phyloP scores from a whole-genome alignment of 2,329 filamentous ascomycete genomes.

The Fusarium piperis region DNA sequence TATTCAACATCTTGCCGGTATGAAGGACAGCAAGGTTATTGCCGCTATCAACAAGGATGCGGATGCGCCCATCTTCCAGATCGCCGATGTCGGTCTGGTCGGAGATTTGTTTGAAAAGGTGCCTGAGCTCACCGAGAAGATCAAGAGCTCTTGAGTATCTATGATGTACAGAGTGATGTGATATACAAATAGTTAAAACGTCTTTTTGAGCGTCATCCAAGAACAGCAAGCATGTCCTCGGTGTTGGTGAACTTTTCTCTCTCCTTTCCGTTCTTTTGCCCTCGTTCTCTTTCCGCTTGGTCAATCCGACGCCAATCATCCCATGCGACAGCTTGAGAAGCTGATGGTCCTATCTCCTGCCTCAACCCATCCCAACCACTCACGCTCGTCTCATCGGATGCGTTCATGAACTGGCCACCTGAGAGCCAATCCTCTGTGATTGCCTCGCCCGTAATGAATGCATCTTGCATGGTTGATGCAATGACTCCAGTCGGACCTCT shows the following conservation, averaged over 20 bases:
- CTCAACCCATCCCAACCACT: slow-evolving; percentile 82
- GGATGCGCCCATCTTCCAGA: slow-evolving; percentile 97
- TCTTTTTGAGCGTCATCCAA: slow-evolving; percentile 47
- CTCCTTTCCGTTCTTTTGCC: slow-evolving; percentile 75
- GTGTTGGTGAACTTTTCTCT: slow-evolving; percentile 75
- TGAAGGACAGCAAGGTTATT: slow-evolving; percentile 99
- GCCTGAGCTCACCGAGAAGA: slow-evolving; percentile 94
- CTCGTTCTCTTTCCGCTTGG: slow-evolving; percentile 74
- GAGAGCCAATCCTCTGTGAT: slow-evolving; percentile 80
- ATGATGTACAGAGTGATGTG: slow-evolving; percentile 36
- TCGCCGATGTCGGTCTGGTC: slow-evolving; percentile 94
- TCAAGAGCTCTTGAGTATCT: slow-evolving; percentile 67
- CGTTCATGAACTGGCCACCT: slow-evolving; percentile 52
- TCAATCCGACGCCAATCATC: slow-evolving; percentile 87
- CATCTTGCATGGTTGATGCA: slow-evolving; percentile 94
- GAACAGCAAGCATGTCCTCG: slow-evolving; percentile 65
- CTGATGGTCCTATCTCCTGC: slow-evolving; percentile 62
- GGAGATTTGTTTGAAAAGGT: slow-evolving; percentile 96
- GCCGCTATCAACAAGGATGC: slow-evolving; percentile 98
- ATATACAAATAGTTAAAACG: slow-evolving; percentile 43
- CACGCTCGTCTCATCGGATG: background rate
- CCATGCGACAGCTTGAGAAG: slow-evolving; percentile 78
- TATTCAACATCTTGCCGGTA: slow-evolving; percentile 97
- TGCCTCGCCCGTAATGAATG: slow-evolving; percentile 87
- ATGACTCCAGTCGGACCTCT: slow-evolving; percentile 94